Percentiles rank a stretch among this genome's conserved stretches.
Evolutionary conservation across 192 early-diverging fungal species (phyloP).

Genomic region (Podila clonocystis): DNA sequence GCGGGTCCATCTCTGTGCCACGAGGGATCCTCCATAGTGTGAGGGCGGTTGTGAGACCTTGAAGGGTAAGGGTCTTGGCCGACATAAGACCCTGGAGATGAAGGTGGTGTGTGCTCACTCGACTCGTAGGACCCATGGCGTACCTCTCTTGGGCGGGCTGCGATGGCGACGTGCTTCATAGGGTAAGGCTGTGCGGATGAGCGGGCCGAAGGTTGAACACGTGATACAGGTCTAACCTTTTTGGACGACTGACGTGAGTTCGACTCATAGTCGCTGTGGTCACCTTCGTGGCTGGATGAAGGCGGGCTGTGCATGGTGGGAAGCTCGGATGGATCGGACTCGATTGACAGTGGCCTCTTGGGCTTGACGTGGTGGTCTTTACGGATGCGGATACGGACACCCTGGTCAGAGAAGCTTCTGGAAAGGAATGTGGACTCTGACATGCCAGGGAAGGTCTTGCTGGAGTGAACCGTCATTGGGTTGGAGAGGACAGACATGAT

Average conservation of each 20-base stretch:
- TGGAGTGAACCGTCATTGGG: constrained; percentile 79
- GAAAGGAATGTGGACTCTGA: constrained; percentile 90
- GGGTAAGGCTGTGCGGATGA: background rate
- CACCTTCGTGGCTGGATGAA: constrained; percentile 32
- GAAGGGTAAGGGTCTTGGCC: constrained; percentile 16
- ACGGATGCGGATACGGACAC: constrained; percentile 91
- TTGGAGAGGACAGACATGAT: constrained; percentile 81
- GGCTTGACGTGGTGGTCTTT: constrained; percentile 76
- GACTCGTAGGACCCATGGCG: constrained; percentile 21
- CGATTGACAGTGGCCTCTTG: constrained; percentile 21
- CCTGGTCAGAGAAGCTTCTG: constrained; percentile 93
- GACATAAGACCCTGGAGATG: constrained; percentile 16
- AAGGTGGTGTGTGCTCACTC: constrained; percentile 22
- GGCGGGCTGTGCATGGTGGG: constrained; percentile 39
- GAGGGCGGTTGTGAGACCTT: constrained; percentile 13
- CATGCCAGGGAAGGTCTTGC: constrained; percentile 95
- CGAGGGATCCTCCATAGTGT: background rate
- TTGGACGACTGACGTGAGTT: constrained; percentile 14
- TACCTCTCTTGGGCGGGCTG: constrained; percentile 13
- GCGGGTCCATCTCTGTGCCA: background rate
- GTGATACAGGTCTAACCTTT: background rate
- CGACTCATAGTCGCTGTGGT: constrained; percentile 33
- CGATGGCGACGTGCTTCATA: constrained; percentile 11
- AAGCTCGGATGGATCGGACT: background rate
- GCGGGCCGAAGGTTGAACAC: too few species aligned